Percentiles rank a stretch among this genome's conserved stretches.
phyloP scores from a whole-genome alignment of 1,139 yeast species.

The Hanseniaspora uvarum region DNA sequence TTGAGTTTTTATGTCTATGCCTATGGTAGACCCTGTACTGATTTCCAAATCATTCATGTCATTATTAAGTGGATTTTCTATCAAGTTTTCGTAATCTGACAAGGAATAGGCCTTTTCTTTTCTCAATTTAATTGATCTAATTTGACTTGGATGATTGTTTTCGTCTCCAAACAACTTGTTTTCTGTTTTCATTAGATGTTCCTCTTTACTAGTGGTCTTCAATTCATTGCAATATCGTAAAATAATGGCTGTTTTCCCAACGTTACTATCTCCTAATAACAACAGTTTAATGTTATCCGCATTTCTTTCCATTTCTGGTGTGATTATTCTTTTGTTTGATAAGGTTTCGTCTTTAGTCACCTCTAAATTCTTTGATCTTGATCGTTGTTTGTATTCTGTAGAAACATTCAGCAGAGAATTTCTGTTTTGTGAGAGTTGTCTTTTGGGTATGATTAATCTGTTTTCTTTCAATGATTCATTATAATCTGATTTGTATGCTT shows the following conservation, averaged over 20 bases:
- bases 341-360: not conserved
- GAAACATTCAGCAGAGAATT: conserved; percentile 11
- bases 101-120: conserved; percentile 28
- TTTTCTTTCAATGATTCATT: not conserved
- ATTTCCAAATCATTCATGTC: conserved; percentile 26
- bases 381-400: conserved; percentile 11
- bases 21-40: conserved; percentile 41
- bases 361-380: conserved; percentile 9
- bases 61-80: not conserved
- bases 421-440: conserved; percentile 15
- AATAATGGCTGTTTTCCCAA: conserved; percentile 38
- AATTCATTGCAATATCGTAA: conserved; percentile 35
- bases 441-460: conserved; percentile 10
- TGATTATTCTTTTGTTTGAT: not conserved
- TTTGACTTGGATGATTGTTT: not conserved
- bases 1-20: conserved; percentile 54
- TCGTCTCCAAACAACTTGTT: conserved; percentile 9
- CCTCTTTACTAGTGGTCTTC: conserved; percentile 21
- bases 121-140: conserved; percentile 7
- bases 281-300: conserved; percentile 30
- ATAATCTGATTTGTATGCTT: conserved; percentile 9
- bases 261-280: conserved; percentile 37
- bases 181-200: conserved; percentile 8
- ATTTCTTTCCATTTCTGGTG: conserved; percentile 9
- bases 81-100: conserved; percentile 28